These are phyloP conservation scores for Hyparrhenia diplandra DNA, from an alignment of 176 grass and related monocot species.

Conservation along the genomic window DNA sequence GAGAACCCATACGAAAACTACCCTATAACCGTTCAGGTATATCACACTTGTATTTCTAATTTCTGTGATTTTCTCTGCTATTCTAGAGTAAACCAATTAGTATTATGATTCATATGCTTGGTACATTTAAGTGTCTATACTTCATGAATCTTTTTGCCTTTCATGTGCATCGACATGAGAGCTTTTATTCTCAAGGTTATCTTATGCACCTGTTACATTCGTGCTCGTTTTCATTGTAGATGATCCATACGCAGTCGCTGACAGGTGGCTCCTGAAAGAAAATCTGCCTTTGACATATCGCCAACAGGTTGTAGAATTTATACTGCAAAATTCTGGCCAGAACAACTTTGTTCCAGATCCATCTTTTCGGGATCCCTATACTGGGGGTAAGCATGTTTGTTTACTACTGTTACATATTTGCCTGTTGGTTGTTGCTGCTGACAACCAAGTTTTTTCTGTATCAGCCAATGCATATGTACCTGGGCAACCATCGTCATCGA, in stretches of 20 bases:
- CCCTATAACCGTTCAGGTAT: conserved; percentile 93
- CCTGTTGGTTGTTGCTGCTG: conserved; percentile 10
- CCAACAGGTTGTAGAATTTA: conserved; percentile 97
- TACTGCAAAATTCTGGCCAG: conserved; percentile 91
- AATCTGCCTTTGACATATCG: conserved; percentile 85
- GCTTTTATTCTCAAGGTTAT: background rate
- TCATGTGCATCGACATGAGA: background rate
- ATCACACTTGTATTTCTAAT: background rate
- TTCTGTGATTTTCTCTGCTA: background rate
- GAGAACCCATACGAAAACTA: conserved; percentile 83
- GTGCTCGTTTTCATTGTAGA: conserved; percentile 45
- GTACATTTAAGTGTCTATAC: background rate
- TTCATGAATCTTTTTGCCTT: background rate
- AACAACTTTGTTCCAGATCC: conserved; percentile 77
- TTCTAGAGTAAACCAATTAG: conserved; percentile 18
- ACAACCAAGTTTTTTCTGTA: conserved; percentile 28
- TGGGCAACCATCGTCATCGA: conserved; percentile 63
- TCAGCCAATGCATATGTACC: conserved; percentile 92
- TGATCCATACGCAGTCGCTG: conserved; percentile 82
- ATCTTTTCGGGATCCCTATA: conserved; percentile 89
- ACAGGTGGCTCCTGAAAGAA: conserved; percentile 96
- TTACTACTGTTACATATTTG: conserved; percentile 1
- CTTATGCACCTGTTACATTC: background rate
- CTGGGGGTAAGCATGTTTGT: conserved; percentile 69
- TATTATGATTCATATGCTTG: background rate